phyloP scores from a whole-genome alignment of 768 basidiomycete species.

The Phylloporus arenicola region DNA sequence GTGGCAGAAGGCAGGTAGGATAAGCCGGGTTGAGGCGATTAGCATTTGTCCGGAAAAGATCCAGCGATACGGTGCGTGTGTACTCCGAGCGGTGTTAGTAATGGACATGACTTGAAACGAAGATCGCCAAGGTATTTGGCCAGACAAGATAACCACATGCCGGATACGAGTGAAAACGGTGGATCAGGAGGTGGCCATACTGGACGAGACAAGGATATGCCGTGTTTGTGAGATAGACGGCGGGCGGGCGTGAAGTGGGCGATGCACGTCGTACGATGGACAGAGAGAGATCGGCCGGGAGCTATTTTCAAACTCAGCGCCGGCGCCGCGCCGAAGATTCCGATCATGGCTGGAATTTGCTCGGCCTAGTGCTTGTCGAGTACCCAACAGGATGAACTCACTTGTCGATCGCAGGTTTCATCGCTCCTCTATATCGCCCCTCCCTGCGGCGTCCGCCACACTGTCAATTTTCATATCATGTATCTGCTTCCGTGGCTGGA shows the following conservation, averaged over 20 bases:
- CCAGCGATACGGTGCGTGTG: not conserved
- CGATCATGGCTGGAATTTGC: conserved; percentile 1
- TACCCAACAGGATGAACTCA: no score
- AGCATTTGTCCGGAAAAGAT: not conserved
- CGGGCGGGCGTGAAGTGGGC: not conserved
- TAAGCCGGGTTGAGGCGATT: not conserved
- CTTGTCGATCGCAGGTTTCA: conserved; percentile 14
- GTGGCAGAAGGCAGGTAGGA: not conserved
- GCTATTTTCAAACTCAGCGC: conserved; percentile 17
- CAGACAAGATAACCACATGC: no score
- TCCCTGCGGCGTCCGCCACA: conserved; percentile 24
- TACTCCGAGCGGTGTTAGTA: not conserved
- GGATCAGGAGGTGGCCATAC: no score
- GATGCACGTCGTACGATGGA: not conserved
- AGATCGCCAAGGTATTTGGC: not conserved
- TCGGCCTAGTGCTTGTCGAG: conserved; percentile 8
- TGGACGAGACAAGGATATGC: not conserved
- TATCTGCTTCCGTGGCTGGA: conserved; percentile 16
- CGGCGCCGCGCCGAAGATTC: conserved; percentile 16
- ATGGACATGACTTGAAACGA: not conserved
- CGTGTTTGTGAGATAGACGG: not conserved
- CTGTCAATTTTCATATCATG: conserved; percentile 9
- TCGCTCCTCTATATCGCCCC: conserved; percentile 1
- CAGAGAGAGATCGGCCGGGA: conserved; percentile 1
- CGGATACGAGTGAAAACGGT: no score